A percentile compares a stretch with the other conserved stretches of the same genome.
Conservation (phyloP, 2,329 filamentous ascomycete species). For the Alternaria sp. region DNA sequence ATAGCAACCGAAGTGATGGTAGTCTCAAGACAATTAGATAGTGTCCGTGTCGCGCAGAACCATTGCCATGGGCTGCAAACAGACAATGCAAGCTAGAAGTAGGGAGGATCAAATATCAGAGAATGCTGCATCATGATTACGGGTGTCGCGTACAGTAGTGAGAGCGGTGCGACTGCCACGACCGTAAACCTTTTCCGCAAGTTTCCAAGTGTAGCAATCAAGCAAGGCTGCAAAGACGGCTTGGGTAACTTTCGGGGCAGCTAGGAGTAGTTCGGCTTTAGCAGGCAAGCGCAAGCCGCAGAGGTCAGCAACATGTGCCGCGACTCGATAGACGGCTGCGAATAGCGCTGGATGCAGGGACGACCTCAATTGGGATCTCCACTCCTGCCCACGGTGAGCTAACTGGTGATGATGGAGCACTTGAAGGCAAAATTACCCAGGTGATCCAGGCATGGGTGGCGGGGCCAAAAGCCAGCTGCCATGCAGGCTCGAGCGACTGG, state of each 20-base stretch:
- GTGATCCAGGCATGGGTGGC: slow-evolving; percentile 89
- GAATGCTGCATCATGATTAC: slow-evolving; percentile 22
- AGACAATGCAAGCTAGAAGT: slow-evolving; percentile 71
- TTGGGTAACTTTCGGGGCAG: slow-evolving; percentile 78
- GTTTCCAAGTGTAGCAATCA: slow-evolving; percentile 88
- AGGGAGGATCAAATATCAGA: slow-evolving; percentile 33
- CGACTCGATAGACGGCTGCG: slow-evolving; percentile 73
- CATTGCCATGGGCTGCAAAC: slow-evolving; percentile 90
- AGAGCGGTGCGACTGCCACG: slow-evolving; percentile 68
- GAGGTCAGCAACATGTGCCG: slow-evolving; percentile 65
- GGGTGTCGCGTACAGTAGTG: slow-evolving; percentile 69
- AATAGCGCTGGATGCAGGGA: slow-evolving; percentile 93
- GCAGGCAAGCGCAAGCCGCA: slow-evolving; percentile 65
- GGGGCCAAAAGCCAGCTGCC: slow-evolving; percentile 83
- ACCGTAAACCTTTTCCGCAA: slow-evolving; percentile 79
- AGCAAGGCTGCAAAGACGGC: slow-evolving; percentile 78
- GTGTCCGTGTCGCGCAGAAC: slow-evolving; percentile 91
- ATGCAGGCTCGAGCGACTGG: slow-evolving; percentile 93
- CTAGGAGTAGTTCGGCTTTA: slow-evolving; percentile 73
- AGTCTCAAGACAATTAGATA: slow-evolving; percentile 95
- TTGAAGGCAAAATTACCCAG: slow-evolving; percentile 71
- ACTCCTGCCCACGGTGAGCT: slow-evolving; percentile 74
- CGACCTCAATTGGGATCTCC: slow-evolving; percentile 85
- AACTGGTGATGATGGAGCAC: slow-evolving; percentile 14
- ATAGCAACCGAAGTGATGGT: slow-evolving; percentile 83